A percentile compares a stretch with the other conserved stretches of the same genome.
Evolutionary conservation across 176 grass and related monocot genomes (phyloP).

Genomic region (Pontederia paniculata): DNA sequence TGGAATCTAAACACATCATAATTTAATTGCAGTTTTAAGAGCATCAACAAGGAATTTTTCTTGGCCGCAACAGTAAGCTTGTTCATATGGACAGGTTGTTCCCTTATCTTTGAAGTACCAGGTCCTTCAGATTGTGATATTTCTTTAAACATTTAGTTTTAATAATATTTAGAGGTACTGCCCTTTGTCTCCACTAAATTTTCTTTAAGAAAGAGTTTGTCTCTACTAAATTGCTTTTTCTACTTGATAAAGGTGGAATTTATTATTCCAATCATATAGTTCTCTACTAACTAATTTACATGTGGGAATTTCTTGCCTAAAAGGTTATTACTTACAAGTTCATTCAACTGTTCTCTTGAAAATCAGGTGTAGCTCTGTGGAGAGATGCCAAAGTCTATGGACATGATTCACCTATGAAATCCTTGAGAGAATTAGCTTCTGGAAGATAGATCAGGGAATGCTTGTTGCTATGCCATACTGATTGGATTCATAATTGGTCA

Average conservation of each 20-base stretch:
- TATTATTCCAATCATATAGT: too few species aligned
- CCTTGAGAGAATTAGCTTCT: slow-evolving; percentile 65
- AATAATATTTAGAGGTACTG: neutral
- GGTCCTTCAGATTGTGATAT: too few species aligned
- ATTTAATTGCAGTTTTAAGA: slow-evolving; percentile 52
- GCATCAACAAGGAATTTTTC: slow-evolving; percentile 80
- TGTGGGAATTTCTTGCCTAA: neutral
- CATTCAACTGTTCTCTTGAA: neutral
- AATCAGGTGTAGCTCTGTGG: slow-evolving; percentile 59
- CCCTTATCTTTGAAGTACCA: too few species aligned
- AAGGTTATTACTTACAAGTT: neutral
- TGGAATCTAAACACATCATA: slow-evolving; percentile 15
- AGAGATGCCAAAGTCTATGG: slow-evolving; percentile 55
- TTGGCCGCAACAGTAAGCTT: slow-evolving; percentile 50
- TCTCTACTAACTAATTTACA: neutral
- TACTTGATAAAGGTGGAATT: too few species aligned
- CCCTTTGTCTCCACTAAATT: too few species aligned
- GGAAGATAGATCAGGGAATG: slow-evolving; percentile 3
- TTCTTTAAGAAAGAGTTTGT: too few species aligned
- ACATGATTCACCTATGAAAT: slow-evolving; percentile 51
- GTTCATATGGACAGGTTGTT: slow-evolving; percentile 66
- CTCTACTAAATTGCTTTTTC: too few species aligned
- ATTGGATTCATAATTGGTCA: too few species aligned
- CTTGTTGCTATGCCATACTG: too few species aligned
- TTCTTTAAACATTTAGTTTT: too few species aligned